Percentiles rank a stretch among this genome's conserved stretches.
phyloP scores from a whole-genome alignment of 1,139 yeast species.

The Debaryomycetaceae sp. region DNA sequence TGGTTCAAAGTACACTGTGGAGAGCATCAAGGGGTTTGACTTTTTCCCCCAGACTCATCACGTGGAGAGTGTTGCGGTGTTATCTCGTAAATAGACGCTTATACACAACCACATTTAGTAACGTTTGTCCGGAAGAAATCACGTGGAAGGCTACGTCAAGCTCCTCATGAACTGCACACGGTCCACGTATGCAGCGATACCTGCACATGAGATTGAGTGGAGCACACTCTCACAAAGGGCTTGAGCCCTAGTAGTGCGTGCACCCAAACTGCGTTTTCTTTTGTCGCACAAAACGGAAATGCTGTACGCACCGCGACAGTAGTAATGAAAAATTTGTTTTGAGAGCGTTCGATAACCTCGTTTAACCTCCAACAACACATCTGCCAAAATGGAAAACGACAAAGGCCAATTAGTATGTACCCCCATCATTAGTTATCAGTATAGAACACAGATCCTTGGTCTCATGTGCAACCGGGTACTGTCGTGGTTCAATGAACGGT shows the following conservation, averaged over 20 bases:
- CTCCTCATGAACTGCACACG: neutral
- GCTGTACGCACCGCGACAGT: conserved; percentile 1
- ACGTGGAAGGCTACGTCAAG: neutral
- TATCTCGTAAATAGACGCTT: conserved; percentile 27
- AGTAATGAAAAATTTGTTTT: conserved; percentile 17
- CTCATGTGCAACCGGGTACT: too few relatives aligned
- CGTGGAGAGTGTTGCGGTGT: conserved; percentile 91
- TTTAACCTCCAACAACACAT: conserved; percentile 14
- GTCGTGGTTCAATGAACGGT: too few relatives aligned
- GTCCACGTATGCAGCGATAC: neutral
- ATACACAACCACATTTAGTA: neutral
- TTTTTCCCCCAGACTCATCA: conserved; percentile 98
- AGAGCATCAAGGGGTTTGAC: conserved; percentile 88
- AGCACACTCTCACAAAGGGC: too few relatives aligned
- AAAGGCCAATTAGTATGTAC: conserved; percentile 97
- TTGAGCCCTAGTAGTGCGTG: conserved; percentile 10
- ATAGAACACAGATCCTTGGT: too few relatives aligned
- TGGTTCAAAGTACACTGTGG: conserved; percentile 63
- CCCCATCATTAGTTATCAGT: neutral
- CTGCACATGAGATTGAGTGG: neutral
- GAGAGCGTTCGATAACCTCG: conserved; percentile 3
- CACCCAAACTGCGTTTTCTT: neutral
- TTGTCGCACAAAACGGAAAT: conserved; percentile 8
- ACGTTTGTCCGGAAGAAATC: neutral
- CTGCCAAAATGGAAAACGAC: conserved; percentile 96